These are phyloP conservation scores for Plectosphaerella sp. DNA, from an alignment of 2,329 filamentous ascomycete species.

Conservation along the genomic window DNA sequence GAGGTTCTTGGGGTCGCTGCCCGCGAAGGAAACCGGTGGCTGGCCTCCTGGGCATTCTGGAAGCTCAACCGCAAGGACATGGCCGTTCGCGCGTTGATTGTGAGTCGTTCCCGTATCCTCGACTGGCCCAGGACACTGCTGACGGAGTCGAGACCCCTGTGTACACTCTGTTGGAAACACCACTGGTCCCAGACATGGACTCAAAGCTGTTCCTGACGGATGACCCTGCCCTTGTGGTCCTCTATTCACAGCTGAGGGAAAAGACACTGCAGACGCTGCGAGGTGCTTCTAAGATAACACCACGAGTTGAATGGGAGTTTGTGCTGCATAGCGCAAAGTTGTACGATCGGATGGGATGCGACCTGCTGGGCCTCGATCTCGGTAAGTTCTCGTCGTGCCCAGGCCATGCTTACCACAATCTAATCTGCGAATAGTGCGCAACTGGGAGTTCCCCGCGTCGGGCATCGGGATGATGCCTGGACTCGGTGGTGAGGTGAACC, in stretches of 20 bases:
- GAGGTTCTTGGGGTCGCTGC: conserved; percentile 74
- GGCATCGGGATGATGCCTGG: conserved; percentile 23
- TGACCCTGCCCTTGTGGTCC: conserved; percentile 80
- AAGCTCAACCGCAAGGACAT: conserved; percentile 78
- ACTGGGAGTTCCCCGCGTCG: conserved; percentile 73
- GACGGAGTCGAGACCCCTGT: conserved; percentile 64
- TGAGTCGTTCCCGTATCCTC: conserved; percentile 34
- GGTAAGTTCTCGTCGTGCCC: conserved; percentile 41
- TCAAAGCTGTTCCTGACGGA: conserved; percentile 82
- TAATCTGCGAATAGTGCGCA: conserved; percentile 51
- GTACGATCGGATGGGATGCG: conserved; percentile 90
- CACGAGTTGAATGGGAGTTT: conserved; percentile 81
- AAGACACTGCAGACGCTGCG: conserved; percentile 78
- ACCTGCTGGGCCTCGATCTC: conserved; percentile 80
- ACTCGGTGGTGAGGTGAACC: conserved; percentile 52
- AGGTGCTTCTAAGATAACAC: conserved; percentile 77
- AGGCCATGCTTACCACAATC: background rate
- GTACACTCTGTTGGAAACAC: conserved; percentile 66
- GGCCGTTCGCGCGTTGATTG: conserved; percentile 78
- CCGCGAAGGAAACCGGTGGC: conserved; percentile 82
- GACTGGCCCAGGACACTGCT: background rate
- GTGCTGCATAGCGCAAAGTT: conserved; percentile 79
- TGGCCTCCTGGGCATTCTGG: conserved; percentile 94
- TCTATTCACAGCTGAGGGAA: conserved; percentile 82
- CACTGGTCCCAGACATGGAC: conserved; percentile 63